Evolutionary conservation across 108 stramenopile genomes (phyloP).

Genomic region (Pseudonitzschia pungens): DNA sequence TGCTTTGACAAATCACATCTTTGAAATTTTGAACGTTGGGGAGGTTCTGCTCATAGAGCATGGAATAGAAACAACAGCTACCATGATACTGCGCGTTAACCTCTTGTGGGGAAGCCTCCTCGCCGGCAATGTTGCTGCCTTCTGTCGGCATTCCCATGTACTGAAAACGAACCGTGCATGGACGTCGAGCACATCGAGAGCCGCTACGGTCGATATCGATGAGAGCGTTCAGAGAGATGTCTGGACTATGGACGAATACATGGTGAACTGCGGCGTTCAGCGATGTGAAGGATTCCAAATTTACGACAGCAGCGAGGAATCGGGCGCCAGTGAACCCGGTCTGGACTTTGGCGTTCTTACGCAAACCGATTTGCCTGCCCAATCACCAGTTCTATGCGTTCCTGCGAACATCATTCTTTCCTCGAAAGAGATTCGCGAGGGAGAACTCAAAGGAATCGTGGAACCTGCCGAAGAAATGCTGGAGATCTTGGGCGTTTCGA

Average conservation of each 20-base stretch:
- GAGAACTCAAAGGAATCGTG: conserved; percentile 11
- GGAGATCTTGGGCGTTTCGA: conserved; percentile 1
- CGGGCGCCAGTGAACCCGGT: conserved; percentile 24
- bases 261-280: conserved; percentile 40
- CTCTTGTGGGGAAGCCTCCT: not conserved
- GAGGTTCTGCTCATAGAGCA: too few species aligned
- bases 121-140: not conserved
- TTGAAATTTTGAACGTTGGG: too few species aligned
- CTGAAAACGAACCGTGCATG: not conserved
- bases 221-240: conserved; percentile 44
- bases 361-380: conserved; percentile 41
- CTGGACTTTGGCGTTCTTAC: conserved; percentile 40
- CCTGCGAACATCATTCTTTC: conserved; percentile 41
- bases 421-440: not conserved
- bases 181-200: not conserved
- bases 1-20: too few species aligned
- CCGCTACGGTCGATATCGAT: conserved; percentile 24
- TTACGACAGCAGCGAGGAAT: conserved; percentile 30
- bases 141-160: not conserved
- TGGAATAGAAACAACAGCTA: not conserved
- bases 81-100: not conserved
- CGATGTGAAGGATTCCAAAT: conserved; percentile 44
- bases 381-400: conserved; percentile 36
- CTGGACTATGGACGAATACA: conserved; percentile 44
- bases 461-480: conserved; percentile 36